Conservation (phyloP, 1,139 yeast genomes). For the Scheffersomyces stambukii region DNA sequence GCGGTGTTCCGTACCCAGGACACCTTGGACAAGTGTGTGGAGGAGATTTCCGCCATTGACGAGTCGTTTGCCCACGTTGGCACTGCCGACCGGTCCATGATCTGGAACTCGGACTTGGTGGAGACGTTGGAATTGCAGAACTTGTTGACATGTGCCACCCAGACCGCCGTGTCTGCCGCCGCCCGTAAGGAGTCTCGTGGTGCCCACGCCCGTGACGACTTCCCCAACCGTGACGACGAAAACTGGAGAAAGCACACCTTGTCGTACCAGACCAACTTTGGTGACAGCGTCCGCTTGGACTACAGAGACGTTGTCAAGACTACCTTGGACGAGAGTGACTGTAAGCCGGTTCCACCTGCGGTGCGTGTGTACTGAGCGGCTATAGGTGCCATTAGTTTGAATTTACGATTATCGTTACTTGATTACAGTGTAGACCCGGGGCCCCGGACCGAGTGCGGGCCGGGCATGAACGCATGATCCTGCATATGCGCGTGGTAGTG, state of each 20-base stretch:
- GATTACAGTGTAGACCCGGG: too few species aligned
- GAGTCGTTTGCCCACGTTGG: slow-evolving; percentile 62
- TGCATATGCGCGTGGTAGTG: too few species aligned
- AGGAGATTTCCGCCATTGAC: slow-evolving; percentile 73
- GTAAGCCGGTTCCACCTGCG: slow-evolving; percentile 96
- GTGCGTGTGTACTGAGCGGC: slow-evolving; percentile 74
- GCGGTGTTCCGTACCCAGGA: slow-evolving; percentile 96
- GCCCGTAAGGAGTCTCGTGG: slow-evolving; percentile 98
- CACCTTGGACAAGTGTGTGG: slow-evolving; percentile 88
- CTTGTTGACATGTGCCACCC: slow-evolving; percentile 95
- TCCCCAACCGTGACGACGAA: slow-evolving; percentile 90
- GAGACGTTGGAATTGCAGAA: slow-evolving; percentile 96
- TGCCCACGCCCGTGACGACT: slow-evolving; percentile 99
- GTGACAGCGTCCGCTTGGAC: slow-evolving; percentile 68
- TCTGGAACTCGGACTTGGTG: slow-evolving; percentile 96
- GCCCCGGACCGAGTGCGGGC: too few species aligned
- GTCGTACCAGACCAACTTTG: slow-evolving; percentile 79
- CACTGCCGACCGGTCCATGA: slow-evolving; percentile 95
- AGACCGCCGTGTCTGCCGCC: slow-evolving; percentile 91
- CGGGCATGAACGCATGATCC: too few species aligned
- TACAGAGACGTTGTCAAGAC: slow-evolving; percentile 84
- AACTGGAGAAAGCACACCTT: slow-evolving; percentile 98
- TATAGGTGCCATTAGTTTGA: too few species aligned
- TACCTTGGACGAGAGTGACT: slow-evolving; percentile 87
- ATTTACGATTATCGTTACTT: too few species aligned